Percentiles rank a stretch among this genome's conserved stretches.
These are phyloP conservation scores for Leccinum uliginosum DNA, from an alignment of 768 basidiomycete species.

Conservation along the genomic window DNA sequence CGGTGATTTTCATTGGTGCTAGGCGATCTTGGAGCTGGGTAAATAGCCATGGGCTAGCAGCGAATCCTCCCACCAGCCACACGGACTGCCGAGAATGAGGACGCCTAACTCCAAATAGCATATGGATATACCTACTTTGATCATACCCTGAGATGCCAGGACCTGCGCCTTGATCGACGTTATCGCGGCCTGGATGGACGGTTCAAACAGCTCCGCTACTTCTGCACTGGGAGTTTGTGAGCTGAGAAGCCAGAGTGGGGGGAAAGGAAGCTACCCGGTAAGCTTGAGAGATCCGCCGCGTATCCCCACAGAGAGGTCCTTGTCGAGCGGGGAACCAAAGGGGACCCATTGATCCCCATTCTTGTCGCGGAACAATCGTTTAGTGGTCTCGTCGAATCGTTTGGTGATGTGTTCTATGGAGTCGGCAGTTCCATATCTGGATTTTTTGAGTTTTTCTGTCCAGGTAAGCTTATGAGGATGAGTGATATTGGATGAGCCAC, in stretches of 20 bases:
- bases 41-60: conserved; percentile 79
- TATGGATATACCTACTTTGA: conserved; percentile 43
- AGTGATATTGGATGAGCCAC: conserved; percentile 1
- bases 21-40: conserved; percentile 69
- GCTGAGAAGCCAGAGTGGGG: conserved; percentile 8
- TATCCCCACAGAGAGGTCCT: conserved; percentile 65
- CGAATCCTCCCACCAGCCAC: conserved; percentile 80
- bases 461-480: conserved; percentile 3
- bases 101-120: neutral
- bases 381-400: conserved; percentile 79
- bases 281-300: conserved; percentile 68
- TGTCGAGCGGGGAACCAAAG: conserved; percentile 77
- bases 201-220: conserved; percentile 74
- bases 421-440: conserved; percentile 68
- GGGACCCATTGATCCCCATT: conserved; percentile 66
- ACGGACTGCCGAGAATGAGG: conserved; percentile 50
- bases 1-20: conserved; percentile 47
- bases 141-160: conserved; percentile 59
- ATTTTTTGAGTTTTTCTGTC: conserved; percentile 66
- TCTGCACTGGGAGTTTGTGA: conserved; percentile 28
- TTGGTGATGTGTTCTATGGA: conserved; percentile 76
- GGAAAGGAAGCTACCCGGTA: conserved; percentile 48
- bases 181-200: conserved; percentile 71
- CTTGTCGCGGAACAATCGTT: conserved; percentile 68
- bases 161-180: conserved; percentile 68